These are phyloP conservation scores for Neopestalotiopsis sp. DNA, from an alignment of 2,329 filamentous ascomycete species.

Conservation along the genomic window DNA sequence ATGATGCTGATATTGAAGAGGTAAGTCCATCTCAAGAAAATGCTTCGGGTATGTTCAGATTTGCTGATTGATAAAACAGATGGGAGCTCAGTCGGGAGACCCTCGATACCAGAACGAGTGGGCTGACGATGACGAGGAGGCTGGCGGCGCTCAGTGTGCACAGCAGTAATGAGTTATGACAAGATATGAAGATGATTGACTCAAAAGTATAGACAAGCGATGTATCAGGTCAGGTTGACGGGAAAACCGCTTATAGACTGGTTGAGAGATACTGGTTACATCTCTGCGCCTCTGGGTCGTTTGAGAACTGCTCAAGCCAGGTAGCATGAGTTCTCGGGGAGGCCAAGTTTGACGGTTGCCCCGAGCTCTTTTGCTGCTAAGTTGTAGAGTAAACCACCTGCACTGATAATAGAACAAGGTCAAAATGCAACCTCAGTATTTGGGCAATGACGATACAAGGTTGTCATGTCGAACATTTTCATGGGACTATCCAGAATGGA, in stretches of 20 bases:
- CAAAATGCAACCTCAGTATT: neutral
- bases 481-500: no score
- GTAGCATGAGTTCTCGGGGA: neutral
- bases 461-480: no score
- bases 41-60: neutral
- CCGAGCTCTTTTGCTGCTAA: neutral
- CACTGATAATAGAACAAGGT: neutral
- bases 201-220: slow-evolving; percentile 24
- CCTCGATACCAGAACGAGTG: slow-evolving; percentile 69
- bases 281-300: neutral
- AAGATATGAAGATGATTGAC: slow-evolving; percentile 30
- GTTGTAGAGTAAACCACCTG: neutral
- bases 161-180: slow-evolving; percentile 63
- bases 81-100: slow-evolving; percentile 75
- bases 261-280: neutral
- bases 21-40: slow-evolving; percentile 46
- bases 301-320: neutral
- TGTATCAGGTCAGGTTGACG: slow-evolving; percentile 7
- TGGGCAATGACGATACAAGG: neutral
- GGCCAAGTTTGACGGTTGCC: neutral
- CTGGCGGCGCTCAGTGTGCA: slow-evolving; percentile 72
- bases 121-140: slow-evolving; percentile 75
- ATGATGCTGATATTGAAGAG: slow-evolving; percentile 82
- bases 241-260: slow-evolving; percentile 8
- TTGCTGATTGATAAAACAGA: slow-evolving; percentile 50